Conservation (phyloP, 169 alveolate species). For the Amoebophrya sp. region DNA sequence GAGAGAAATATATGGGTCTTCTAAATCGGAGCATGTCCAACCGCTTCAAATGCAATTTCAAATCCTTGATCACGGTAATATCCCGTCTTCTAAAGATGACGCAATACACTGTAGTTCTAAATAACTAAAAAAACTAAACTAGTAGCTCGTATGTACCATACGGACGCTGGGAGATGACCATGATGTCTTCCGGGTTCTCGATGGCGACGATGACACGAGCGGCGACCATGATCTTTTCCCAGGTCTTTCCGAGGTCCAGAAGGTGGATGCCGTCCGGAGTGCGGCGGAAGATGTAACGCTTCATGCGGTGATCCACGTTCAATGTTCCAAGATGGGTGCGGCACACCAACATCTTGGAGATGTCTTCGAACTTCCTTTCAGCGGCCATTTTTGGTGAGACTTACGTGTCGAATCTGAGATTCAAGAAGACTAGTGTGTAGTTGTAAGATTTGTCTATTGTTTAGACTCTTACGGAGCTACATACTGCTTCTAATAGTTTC, state of each 20-base stretch:
- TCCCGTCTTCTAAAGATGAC: too few species aligned
- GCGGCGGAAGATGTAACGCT: slow-evolving; percentile 89
- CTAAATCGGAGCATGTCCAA: background rate
- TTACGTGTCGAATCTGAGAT: too few species aligned
- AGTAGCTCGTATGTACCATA: slow-evolving; percentile 12
- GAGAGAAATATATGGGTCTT: background rate
- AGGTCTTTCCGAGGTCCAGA: slow-evolving; percentile 92
- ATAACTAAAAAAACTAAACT: too few species aligned
- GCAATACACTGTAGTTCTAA: too few species aligned
- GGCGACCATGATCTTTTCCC: slow-evolving; percentile 95
- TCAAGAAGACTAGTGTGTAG: too few species aligned
- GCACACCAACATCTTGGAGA: slow-evolving; percentile 54
- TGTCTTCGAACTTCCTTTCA: slow-evolving; percentile 55
- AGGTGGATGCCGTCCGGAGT: slow-evolving; percentile 93
- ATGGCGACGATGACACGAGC: slow-evolving; percentile 98
- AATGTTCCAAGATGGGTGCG: slow-evolving; percentile 74
- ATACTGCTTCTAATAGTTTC: too few species aligned
- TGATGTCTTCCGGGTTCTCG: slow-evolving; percentile 92
- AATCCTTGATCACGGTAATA: background rate
- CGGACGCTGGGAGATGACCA: slow-evolving; percentile 92
- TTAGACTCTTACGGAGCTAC: too few species aligned
- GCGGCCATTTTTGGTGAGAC: too few species aligned
- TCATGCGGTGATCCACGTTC: slow-evolving; percentile 91
- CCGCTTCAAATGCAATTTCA: background rate
- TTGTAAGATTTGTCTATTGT: too few species aligned